Conservation (phyloP, 805 yeast species). For the Brettanomyces anomalus region DNA sequence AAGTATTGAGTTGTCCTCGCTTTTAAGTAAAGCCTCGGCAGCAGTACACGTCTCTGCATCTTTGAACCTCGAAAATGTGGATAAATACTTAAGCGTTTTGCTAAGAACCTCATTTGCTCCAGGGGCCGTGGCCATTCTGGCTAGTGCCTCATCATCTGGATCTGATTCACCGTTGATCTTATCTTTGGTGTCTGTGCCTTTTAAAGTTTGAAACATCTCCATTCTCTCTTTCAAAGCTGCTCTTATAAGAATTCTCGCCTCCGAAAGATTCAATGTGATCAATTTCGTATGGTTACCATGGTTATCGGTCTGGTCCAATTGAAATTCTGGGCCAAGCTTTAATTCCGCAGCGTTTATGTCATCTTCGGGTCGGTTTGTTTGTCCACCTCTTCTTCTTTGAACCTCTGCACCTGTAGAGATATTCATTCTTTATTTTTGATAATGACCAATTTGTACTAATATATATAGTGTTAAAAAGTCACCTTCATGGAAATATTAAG, state of each 20-base stretch:
- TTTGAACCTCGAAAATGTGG: slow-evolving; percentile 82
- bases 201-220: slow-evolving; percentile 36
- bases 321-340: slow-evolving; percentile 90
- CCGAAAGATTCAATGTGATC: slow-evolving; percentile 80
- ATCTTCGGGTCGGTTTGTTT: slow-evolving; percentile 56
- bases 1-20: slow-evolving; percentile 62
- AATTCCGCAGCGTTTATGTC: slow-evolving; percentile 89
- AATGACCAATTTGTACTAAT: no score
- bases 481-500: no score
- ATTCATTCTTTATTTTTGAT: slow-evolving; percentile 44
- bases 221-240: slow-evolving; percentile 78
- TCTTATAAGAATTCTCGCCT: slow-evolving; percentile 81
- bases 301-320: slow-evolving; percentile 68
- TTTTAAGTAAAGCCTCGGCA: slow-evolving; percentile 74
- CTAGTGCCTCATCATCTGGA: slow-evolving; percentile 40
- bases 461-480: no score
- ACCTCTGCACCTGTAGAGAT: slow-evolving; percentile 84
- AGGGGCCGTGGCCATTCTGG: slow-evolving; percentile 48
- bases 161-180: slow-evolving; percentile 21
- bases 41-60: slow-evolving; percentile 90
- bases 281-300: slow-evolving; percentile 70
- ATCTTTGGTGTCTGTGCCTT: slow-evolving; percentile 22
- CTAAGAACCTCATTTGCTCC: slow-evolving; percentile 83
- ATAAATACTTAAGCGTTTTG: slow-evolving; percentile 80
- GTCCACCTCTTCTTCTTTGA: slow-evolving; percentile 65